Evolutionary conservation across 2,329 filamentous ascomycete species (phyloP), one percentile per base, ranked within the genome.

Genomic region (Penicillium sp.): DNA sequence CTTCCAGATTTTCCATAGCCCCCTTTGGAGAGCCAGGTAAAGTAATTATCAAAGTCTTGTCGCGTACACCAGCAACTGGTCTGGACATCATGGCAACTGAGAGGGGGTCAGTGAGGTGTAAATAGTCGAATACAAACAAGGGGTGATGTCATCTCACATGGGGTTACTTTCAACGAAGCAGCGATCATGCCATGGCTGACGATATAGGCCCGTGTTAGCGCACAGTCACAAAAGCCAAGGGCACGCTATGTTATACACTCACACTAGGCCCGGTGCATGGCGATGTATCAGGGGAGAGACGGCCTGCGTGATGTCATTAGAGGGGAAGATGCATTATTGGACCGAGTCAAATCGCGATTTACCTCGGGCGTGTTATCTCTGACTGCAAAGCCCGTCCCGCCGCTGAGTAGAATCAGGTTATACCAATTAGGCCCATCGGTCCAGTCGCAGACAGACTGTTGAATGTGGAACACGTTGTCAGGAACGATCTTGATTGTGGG

Each of bases 21-120:
- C 91, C 93, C 68, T 97, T 97, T 0, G 93, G 93, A 0, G 92
- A 97, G 1, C 93, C 93, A 0, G 93, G 93, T 3, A 98, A 75
- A 0, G 93, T 98, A 54, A 96, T 73, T 23, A 98, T 87, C 45
- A 98, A 71, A 0, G 89, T 86, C 52, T 83, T 83, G 54, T 92
- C 85, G 28, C 93, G 80, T 2, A 95, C 84, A 3, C 93, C 93
- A 20, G 93, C 93, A 10, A 95, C 88, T 4, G 93, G 93, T 40
- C 93, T 82, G 44, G 93, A 88, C 93, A 98, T 98, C 75, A 95
- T 86, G 39, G 93, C 93, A 72, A 98, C 90, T 95, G 6, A 13
- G 13, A 23, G 15, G 42, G n/a, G 44, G 42, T 70, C 49, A 70
- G 58, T 42, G 40, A 32, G 32, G 41, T 62, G 44, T 53, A 32